Evolutionary conservation across 495 filamentous ascomycete species (phyloP).

Genomic region (Hyphodiscus hymeniophilus): DNA sequence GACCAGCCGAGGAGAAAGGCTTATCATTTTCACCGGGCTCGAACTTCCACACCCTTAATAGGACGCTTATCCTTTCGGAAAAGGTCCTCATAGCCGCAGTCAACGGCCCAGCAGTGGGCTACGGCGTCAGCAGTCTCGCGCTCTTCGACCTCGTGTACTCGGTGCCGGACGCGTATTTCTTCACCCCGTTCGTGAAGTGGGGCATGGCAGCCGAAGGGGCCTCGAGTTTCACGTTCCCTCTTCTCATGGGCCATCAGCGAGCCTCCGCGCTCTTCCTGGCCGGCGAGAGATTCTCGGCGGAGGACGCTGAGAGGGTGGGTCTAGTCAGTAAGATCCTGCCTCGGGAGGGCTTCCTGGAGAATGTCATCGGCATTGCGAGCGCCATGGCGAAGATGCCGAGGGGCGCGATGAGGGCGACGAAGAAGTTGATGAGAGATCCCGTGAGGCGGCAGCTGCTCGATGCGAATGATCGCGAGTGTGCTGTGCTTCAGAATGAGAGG

Average conservation of each 20-base stretch:
- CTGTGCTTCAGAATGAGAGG: neutral
- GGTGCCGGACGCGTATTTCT: slow-evolving; percentile 7
- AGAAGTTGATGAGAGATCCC: slow-evolving; percentile 2
- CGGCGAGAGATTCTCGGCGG: neutral
- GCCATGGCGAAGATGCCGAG: neutral
- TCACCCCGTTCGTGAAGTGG: slow-evolving; percentile 8
- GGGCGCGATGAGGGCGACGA: neutral
- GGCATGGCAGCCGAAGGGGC: slow-evolving; percentile 7
- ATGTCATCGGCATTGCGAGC: neutral
- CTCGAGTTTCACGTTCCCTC: slow-evolving; percentile 5
- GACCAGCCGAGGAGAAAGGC: no score
- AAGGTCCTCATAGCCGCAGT: slow-evolving; percentile 8
- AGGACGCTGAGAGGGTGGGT: neutral
- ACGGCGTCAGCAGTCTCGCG: slow-evolving; percentile 3
- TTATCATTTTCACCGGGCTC: neutral
- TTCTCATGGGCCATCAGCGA: slow-evolving; percentile 2
- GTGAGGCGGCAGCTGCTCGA: neutral
- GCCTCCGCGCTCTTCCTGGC: slow-evolving; percentile 1
- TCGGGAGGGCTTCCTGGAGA: neutral
- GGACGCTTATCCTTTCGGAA: slow-evolving; percentile 2
- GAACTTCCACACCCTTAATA: neutral
- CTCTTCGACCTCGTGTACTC: slow-evolving; percentile 7
- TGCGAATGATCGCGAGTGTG: slow-evolving; percentile 5
- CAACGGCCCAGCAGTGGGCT: slow-evolving; percentile 4
- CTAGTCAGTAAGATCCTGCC: slow-evolving; percentile 4